phyloP scores from a whole-genome alignment of 495 filamentous ascomycete species.

The Aspergillus wentii region DNA sequence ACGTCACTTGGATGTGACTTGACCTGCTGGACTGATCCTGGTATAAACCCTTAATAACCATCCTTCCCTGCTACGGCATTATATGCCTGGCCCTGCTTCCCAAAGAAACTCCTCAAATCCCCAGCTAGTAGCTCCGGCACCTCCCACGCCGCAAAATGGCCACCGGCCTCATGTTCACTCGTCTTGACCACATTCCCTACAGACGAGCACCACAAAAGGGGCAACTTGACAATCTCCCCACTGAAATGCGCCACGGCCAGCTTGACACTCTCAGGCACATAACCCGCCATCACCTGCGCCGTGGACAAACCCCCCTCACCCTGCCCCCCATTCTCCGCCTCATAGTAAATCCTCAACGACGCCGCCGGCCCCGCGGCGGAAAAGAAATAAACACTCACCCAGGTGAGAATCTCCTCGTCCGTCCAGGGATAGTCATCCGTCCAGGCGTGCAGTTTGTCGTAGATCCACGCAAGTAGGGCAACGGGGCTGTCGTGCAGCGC shows the following conservation, averaged over 20 bases:
- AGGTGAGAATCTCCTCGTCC: conserved; percentile 50
- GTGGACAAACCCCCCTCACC: conserved; percentile 10
- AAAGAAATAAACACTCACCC: conserved; percentile 51
- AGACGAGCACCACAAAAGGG: conserved; percentile 32
- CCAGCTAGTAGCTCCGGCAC: conserved; percentile 35
- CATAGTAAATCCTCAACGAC: conserved; percentile 46
- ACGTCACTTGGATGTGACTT: too few relatives aligned
- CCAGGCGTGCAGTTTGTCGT: conserved; percentile 49
- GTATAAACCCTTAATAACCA: conserved; percentile 46
- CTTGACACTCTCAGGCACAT: conserved; percentile 23
- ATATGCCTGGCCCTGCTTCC: conserved; percentile 35
- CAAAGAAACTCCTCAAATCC: conserved; percentile 40
- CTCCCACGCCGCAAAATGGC: conserved; percentile 52
- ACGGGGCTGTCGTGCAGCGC: conserved; percentile 47
- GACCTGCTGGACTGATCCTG: too few relatives aligned
- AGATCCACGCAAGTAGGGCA: conserved; percentile 50
- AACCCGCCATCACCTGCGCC: conserved; percentile 3
- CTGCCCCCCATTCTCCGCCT: conserved; percentile 27
- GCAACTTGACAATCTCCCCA: conserved; percentile 37
- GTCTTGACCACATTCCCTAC: conserved; percentile 39
- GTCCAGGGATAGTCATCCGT: conserved; percentile 48
- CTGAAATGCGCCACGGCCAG: conserved; percentile 41
- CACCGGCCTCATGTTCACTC: conserved; percentile 37
- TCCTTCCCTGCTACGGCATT: conserved; percentile 28
- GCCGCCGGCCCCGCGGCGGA: conserved; percentile 46